Percentiles rank a stretch among this genome's conserved stretches.
Evolutionary conservation across 768 basidiomycete species (phyloP).

Genomic region (Coprinopsis cinerea): DNA sequence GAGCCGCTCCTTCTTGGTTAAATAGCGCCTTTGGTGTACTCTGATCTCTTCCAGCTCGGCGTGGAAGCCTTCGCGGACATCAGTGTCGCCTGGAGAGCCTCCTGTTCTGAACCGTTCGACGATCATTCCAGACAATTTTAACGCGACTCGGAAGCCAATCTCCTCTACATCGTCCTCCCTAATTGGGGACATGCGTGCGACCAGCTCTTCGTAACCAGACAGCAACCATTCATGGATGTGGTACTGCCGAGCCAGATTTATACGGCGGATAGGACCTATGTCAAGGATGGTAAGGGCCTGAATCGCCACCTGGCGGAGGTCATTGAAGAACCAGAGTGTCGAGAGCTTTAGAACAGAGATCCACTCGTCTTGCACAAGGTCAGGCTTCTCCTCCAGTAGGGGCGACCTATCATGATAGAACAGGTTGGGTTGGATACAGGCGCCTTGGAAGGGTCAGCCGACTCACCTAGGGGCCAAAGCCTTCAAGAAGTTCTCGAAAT

Average conservation of each 20-base stretch:
- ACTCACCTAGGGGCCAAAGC: not conserved
- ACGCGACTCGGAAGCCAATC: slow-evolving; percentile 22
- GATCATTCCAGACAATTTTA: slow-evolving; percentile 16
- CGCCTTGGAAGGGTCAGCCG: not conserved
- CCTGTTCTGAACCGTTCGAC: not conserved
- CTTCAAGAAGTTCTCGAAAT: slow-evolving; percentile 1
- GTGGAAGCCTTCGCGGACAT: not conserved
- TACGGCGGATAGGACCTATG: slow-evolving; percentile 20
- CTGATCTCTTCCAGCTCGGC: not conserved
- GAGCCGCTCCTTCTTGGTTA: not conserved
- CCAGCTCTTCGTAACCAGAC: slow-evolving; percentile 22
- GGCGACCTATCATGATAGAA: no score
- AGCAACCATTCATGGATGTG: slow-evolving; percentile 29
- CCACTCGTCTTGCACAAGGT: slow-evolving; percentile 25
- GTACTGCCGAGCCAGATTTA: slow-evolving; percentile 24
- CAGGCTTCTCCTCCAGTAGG: not conserved
- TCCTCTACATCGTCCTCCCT: slow-evolving; percentile 20
- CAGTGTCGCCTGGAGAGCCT: not conserved
- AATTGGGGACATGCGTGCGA: slow-evolving; percentile 17
- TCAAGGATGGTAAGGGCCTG: slow-evolving; percentile 14
- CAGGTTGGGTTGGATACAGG: no score
- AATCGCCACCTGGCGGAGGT: slow-evolving; percentile 24
- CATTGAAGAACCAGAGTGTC: slow-evolving; percentile 30
- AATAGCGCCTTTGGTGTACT: not conserved
- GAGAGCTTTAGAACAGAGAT: slow-evolving; percentile 32